These are phyloP conservation scores for Chalciporus chontae DNA, from an alignment of 768 basidiomycete species.

Conservation along the genomic window DNA sequence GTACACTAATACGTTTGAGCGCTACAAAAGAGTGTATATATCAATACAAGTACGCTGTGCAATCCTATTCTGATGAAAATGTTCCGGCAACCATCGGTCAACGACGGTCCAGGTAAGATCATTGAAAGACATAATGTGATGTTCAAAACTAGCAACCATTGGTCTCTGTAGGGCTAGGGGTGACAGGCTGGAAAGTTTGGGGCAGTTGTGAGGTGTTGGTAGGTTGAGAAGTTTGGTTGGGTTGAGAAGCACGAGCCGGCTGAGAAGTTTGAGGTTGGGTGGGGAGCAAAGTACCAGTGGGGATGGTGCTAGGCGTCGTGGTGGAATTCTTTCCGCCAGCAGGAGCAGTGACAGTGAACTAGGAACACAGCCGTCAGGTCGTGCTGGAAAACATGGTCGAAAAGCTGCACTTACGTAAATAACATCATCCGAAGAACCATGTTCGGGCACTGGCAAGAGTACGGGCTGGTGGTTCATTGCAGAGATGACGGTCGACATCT, in stretches of 20 bases:
- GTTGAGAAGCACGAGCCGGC: conserved; percentile 6
- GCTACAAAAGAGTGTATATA: conserved; percentile 6
- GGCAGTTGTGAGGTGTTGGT: not conserved
- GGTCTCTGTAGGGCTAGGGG: conserved; percentile 1
- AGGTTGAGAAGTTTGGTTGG: not conserved
- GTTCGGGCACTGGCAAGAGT: conserved; percentile 36
- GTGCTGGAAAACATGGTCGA: not conserved
- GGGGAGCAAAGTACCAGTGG: too few species aligned
- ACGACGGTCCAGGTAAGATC: conserved; percentile 1
- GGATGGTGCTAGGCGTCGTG: not conserved
- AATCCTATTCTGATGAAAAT: conserved; percentile 1
- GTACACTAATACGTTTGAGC: not conserved
- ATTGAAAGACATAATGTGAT: not conserved
- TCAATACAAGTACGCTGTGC: conserved; percentile 9
- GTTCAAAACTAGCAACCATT: conserved; percentile 2
- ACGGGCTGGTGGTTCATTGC: conserved; percentile 47
- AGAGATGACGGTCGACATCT: conserved; percentile 40
- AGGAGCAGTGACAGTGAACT: conserved; percentile 27
- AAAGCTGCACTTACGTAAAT: conserved; percentile 33
- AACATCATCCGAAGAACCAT: conserved; percentile 39
- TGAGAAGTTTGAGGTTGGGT: too few species aligned
- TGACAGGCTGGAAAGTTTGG: too few species aligned
- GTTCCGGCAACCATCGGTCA: conserved; percentile 9
- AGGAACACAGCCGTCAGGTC: conserved; percentile 1
- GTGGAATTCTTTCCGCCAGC: conserved; percentile 7